A percentile compares a stretch with the other conserved stretches of the same genome.
Conservation (phyloP, 2,329 filamentous ascomycete species). For the Colletotrichum trifolii region DNA sequence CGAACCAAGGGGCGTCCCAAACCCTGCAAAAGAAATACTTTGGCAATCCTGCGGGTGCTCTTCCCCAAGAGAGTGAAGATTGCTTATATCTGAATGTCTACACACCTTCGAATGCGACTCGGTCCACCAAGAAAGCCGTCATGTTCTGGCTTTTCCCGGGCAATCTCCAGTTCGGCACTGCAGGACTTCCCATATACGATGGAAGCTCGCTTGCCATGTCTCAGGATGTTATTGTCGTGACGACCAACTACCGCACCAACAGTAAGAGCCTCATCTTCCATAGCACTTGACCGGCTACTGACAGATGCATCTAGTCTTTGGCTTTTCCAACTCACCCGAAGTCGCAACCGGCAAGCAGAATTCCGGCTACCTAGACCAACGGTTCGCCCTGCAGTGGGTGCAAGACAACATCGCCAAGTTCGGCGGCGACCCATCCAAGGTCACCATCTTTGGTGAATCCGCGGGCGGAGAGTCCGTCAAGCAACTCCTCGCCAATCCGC, state of each 20-base stretch:
- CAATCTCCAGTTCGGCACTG: slow-evolving; percentile 34
- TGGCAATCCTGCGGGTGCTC: slow-evolving; percentile 25
- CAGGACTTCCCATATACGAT: slow-evolving; percentile 29
- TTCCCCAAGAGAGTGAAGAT: slow-evolving; percentile 45
- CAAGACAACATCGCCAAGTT: slow-evolving; percentile 70
- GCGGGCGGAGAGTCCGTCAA: slow-evolving; percentile 57
- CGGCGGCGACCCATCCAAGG: slow-evolving; percentile 69
- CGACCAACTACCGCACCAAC: slow-evolving; percentile 34
- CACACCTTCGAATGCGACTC: slow-evolving; percentile 37
- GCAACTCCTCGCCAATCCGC: slow-evolving; percentile 41
- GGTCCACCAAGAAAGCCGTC: slow-evolving; percentile 35
- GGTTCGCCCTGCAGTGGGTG: slow-evolving; percentile 68
- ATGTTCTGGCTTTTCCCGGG: slow-evolving; percentile 38
- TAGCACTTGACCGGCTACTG: not conserved
- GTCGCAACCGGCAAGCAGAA: slow-evolving; percentile 47
- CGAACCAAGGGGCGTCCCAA: slow-evolving; percentile 7
- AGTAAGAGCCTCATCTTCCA: not conserved
- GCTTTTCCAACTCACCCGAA: slow-evolving; percentile 35
- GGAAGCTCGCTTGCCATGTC: slow-evolving; percentile 21
- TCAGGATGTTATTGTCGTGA: slow-evolving; percentile 32
- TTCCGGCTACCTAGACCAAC: slow-evolving; percentile 67
- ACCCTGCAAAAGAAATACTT: slow-evolving; percentile 19
- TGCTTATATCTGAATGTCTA: slow-evolving; percentile 49
- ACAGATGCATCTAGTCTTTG: slow-evolving; percentile 18
- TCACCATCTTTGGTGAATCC: slow-evolving; percentile 71